These are phyloP conservation scores for Castanea crenata DNA, from an alignment of 306 rosid species.

Conservation along the genomic window DNA sequence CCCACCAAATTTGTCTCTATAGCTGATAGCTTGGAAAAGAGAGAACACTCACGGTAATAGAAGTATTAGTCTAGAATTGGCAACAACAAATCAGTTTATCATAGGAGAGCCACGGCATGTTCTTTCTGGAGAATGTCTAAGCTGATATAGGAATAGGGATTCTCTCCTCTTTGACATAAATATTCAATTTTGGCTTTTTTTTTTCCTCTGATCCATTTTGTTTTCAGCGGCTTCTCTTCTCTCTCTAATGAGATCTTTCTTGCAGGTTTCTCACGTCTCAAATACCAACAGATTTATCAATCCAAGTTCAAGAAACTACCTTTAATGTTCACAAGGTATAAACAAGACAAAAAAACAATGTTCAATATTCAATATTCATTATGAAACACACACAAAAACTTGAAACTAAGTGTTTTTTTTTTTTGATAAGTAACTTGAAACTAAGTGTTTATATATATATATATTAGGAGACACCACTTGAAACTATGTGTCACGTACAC, in stretches of 20 bases:
- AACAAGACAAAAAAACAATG: constrained; percentile 13
- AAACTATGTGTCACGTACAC: no score
- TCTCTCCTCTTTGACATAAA: background rate
- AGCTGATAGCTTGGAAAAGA: constrained; percentile 49
- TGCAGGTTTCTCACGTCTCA: constrained; percentile 84
- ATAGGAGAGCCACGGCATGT: background rate
- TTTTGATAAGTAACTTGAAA: background rate
- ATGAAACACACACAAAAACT: constrained; percentile 16
- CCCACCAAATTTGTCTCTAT: constrained; percentile 50
- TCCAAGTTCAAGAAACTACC: constrained; percentile 66
- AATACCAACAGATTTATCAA: constrained; percentile 71
- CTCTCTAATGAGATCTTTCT: background rate
- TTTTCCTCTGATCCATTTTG: background rate
- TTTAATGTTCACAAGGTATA: constrained; percentile 85
- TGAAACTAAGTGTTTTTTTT: background rate
- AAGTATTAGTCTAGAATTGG: constrained; percentile 5
- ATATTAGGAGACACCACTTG: no score
- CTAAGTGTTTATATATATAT: no score
- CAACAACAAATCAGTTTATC: background rate
- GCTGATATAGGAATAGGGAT: background rate
- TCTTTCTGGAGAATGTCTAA: background rate
- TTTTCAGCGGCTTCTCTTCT: constrained; percentile 3
- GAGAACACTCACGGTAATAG: constrained; percentile 58
- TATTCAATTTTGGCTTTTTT: background rate
- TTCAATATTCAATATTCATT: background rate